Conservation (phyloP, 2,329 filamentous ascomycete genomes). For the Aspergillus arachidicola region DNA sequence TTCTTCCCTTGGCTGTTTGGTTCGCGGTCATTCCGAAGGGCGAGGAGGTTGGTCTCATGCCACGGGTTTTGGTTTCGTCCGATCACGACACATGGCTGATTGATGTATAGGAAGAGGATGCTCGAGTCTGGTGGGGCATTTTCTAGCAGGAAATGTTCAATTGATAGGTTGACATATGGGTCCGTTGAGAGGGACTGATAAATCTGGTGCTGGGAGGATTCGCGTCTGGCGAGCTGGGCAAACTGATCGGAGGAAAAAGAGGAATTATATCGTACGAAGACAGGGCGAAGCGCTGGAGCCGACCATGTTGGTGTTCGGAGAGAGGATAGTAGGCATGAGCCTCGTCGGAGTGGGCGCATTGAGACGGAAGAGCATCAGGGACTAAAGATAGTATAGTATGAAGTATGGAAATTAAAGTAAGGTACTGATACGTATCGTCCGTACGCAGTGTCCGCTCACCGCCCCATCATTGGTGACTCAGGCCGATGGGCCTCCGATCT, state of each 20-base stretch:
- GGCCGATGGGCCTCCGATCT: constrained; percentile 17
- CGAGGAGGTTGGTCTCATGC: constrained; percentile 79
- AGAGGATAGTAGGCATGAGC: constrained; percentile 21
- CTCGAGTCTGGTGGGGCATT: constrained; percentile 71
- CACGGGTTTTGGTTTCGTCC: constrained; percentile 98
- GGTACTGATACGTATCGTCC: not conserved
- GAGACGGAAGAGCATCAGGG: constrained; percentile 8
- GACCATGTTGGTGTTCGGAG: constrained; percentile 16
- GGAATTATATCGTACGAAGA: constrained; percentile 30
- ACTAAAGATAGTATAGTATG: too few relatives aligned
- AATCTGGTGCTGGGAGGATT: constrained; percentile 58
- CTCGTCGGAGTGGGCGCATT: constrained; percentile 30
- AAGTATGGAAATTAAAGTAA: too few relatives aligned
- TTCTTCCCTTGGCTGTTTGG: constrained; percentile 16
- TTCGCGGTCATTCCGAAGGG: constrained; percentile 52
- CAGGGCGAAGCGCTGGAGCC: not conserved
- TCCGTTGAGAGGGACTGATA: constrained; percentile 71
- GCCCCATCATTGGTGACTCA: not conserved
- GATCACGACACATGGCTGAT: constrained; percentile 83
- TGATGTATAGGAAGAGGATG: constrained; percentile 84
- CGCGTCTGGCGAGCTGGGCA: constrained; percentile 36
- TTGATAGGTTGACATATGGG: constrained; percentile 87
- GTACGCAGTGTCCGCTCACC: not conserved
- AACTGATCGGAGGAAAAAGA: constrained; percentile 34
- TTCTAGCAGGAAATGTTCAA: constrained; percentile 87